Base-by-base conservation (phyloP, 1,139 yeast species). In the Hemisphaericaspora subhashii region DNA sequence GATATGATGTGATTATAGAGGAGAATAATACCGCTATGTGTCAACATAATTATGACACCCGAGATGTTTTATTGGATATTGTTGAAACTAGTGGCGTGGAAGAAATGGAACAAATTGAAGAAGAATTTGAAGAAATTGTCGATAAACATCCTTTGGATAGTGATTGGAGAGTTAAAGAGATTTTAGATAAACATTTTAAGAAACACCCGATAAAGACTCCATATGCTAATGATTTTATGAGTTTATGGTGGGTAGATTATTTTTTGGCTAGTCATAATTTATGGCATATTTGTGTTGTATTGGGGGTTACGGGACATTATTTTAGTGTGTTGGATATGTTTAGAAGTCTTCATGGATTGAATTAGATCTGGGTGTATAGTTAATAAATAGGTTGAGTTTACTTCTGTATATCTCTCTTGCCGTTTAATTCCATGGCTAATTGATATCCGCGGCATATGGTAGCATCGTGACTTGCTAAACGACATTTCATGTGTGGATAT, bases 201-300 rank as follows among this genome's bases (percentile, higher is more conserved):
- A 65, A 65, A 31, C 42, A 59, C 12, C 88, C 87, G 3, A 57
- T 55, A 0, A 46, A 51, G 17, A 72, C 82, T 1, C 69, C 72
- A 6, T 65, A 69, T 47, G 60, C 61, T 31, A 57, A 60, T 25
- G 79, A 65, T 48, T 81, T 81, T 60, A 65, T 69, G 52, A 84
- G 86, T 22, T 72, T 81, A 54, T 92, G 84, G 94, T 89, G 96
- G 92, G 83, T 83, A 8, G 94, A 85, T 53, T 85, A 84, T 58
- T 61, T 74, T 21, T 71, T 82, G 44, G 75, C 81, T 26, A 87
- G 96, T 36, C 98, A 92, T 62, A 89, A 88, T 54, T 67, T 92
- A 25, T 92, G 98, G 98, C 98, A 92, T 62, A 60, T 88, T 13
- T 87, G 86, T 57, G 98, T 92, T 31, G 77, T 92, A 27, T 74